Evolutionary conservation across 371 early-diverging fungal genomes (phyloP), one percentile per base, ranked within the genome.

Genomic region (Mortierella sp.): DNA sequence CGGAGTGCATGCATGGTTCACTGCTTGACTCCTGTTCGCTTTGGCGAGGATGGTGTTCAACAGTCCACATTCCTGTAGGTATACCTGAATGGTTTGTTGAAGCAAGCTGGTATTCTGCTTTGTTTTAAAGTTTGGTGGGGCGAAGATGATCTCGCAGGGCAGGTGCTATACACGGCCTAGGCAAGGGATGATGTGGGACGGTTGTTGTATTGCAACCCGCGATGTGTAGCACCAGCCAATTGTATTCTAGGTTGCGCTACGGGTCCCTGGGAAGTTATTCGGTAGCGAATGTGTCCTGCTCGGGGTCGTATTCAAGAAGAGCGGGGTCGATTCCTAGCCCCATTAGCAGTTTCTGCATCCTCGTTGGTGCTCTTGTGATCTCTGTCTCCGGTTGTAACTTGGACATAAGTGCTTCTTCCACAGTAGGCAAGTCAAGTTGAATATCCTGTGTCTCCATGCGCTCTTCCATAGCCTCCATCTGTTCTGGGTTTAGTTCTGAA

Each of bases 341-440:
- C n/a, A 52, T 19, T 3, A 76, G 38, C 12, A 76, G 56, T 52
- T 50, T 61, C 30, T 66, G 59, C 78, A 76, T 70, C 24, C 57
- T 66, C 3, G 78, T 59, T 0, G 58, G 58, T 21, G 23, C 13
- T 12, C 1, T 24, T 10, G 26, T 24, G n/a, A n/a, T n/a, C 1
- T 26, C n/a, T 27, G 13, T 18, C 5, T 61, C 71, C 3, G 70
- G 63, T 28, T 26, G 39, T 12, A 18, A 16, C 12, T 55, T 47
- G 4, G 43, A 24, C 7, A 55, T 57, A 19, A 76, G 41, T 3
- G 78, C 78, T 42, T 76, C 78, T 16, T 69, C 70, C 13, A 76
- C 71, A 18, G 78, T 65, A 9, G 78, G 78, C 18, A 76, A 41
- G 42, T 76, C 78, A 10, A 70, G 45, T 27, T 66, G 58, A 3